phyloP scores from a whole-genome alignment of 2,329 filamentous ascomycete species.

The Cryphonectria parasitica region DNA sequence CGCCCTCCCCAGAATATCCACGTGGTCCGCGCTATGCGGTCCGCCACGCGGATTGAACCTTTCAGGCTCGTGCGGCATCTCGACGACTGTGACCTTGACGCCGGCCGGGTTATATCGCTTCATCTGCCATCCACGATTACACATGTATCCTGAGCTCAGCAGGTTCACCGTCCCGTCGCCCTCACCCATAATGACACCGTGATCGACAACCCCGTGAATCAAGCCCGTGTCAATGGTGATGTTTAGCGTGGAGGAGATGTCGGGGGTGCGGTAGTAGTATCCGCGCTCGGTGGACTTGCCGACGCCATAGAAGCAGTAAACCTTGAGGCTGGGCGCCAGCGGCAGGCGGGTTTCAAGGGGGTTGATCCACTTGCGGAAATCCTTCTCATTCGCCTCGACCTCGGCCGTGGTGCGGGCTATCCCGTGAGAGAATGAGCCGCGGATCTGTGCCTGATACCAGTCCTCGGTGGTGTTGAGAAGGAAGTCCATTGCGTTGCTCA shows the following conservation, averaged over 20 bases:
- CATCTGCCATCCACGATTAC: conserved; percentile 90
- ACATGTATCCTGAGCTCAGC: conserved; percentile 96
- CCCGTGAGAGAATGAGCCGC: conserved; percentile 81
- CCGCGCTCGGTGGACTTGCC: conserved; percentile 91
- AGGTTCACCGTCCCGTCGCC: conserved; percentile 95
- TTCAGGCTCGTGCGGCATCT: conserved; percentile 97
- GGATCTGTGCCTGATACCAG: conserved; percentile 81
- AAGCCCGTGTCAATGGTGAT: conserved; percentile 73
- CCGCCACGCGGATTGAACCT: conserved; percentile 81
- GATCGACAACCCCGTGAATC: conserved; percentile 69
- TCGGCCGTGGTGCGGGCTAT: conserved; percentile 79
- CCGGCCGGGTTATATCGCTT: conserved; percentile 91
- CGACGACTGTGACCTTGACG: conserved; percentile 79
- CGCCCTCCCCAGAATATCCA: conserved; percentile 90
- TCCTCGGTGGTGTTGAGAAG: conserved; percentile 77
- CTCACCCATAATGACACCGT: conserved; percentile 92
- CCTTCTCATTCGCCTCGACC: conserved; percentile 80
- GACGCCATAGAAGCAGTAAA: conserved; percentile 96
- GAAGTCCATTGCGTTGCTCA: conserved; percentile 76
- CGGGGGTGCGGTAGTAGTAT: conserved; percentile 82
- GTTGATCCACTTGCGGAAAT: conserved; percentile 88
- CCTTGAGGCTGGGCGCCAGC: conserved; percentile 84
- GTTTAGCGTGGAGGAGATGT: conserved; percentile 71
- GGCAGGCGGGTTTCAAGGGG: conserved; percentile 84
- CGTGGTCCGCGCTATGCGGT: conserved; percentile 81